phyloP scores from a whole-genome alignment of 2,329 filamentous ascomycete species.

The Cephalotrichum gorgonifer region DNA sequence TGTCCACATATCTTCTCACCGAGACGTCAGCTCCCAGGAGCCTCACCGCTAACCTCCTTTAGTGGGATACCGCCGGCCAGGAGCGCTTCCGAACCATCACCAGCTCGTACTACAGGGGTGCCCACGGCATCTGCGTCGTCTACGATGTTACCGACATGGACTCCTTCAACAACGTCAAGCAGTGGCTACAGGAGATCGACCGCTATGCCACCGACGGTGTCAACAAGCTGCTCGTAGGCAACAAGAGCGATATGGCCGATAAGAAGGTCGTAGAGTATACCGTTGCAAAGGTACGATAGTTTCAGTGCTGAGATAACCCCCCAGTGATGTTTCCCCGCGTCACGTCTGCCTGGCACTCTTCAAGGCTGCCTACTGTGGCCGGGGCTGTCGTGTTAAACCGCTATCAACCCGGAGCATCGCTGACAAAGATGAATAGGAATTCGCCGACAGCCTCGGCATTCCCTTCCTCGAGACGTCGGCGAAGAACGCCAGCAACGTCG shows the following conservation, averaged over 20 bases:
- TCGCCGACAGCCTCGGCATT: constrained; percentile 96
- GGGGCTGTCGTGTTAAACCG: background rate
- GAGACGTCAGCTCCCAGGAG: too few relatives aligned
- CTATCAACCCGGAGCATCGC: background rate
- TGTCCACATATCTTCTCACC: background rate
- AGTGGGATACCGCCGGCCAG: constrained; percentile 99
- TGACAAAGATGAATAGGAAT: constrained; percentile 55
- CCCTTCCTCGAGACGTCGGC: constrained; percentile 99
- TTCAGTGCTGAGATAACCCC: background rate
- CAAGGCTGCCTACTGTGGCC: too few relatives aligned
- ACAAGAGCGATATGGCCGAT: constrained; percentile 99
- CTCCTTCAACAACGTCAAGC: constrained; percentile 99
- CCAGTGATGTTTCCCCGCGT: background rate
- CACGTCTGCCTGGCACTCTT: background rate
- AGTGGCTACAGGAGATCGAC: constrained; percentile 99
- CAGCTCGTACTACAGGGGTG: constrained; percentile 97
- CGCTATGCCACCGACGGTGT: constrained; percentile 98
- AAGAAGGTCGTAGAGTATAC: constrained; percentile 99
- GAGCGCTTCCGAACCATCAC: constrained; percentile 99
- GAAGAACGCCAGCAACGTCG: constrained; percentile 99
- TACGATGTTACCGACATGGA: constrained; percentile 99
- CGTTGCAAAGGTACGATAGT: constrained; percentile 79
- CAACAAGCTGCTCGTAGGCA: constrained; percentile 98
- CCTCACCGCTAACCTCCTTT: constrained; percentile 5
- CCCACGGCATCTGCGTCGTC: constrained; percentile 98